These are phyloP conservation scores for Penicillium flavigenum DNA, from an alignment of 495 filamentous ascomycete species.

Conservation along the genomic window DNA sequence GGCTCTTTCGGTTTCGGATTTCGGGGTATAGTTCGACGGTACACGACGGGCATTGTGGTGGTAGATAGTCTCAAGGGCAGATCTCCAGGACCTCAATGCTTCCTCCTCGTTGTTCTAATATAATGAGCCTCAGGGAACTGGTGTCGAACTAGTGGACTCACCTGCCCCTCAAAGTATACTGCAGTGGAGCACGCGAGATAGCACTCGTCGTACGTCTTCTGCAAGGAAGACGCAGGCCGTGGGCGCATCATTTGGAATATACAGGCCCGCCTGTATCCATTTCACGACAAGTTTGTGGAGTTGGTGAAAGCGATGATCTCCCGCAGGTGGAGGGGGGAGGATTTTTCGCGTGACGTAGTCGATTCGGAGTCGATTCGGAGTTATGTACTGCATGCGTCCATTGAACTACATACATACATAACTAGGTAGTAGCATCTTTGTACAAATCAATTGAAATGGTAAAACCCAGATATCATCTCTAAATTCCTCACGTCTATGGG, in stretches of 20 bases:
- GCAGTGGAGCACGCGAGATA: conserved; percentile 93
- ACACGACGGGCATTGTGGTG: conserved; percentile 79
- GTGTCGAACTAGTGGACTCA: conserved; percentile 35
- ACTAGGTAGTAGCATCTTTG: background rate
- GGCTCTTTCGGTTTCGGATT: conserved; percentile 80
- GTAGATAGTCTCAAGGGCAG: conserved; percentile 86
- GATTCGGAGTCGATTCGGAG: conserved; percentile 35
- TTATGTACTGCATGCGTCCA: conserved; percentile 28
- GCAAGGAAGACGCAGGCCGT: conserved; percentile 74
- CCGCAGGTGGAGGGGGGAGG: conserved; percentile 24
- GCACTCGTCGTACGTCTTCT: conserved; percentile 97
- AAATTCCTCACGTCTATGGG: conserved; percentile 34
- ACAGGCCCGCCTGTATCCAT: conserved; percentile 33
- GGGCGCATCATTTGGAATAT: conserved; percentile 68
- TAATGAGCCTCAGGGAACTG: conserved; percentile 21
- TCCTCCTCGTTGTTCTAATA: conserved; percentile 85
- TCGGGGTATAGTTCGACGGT: conserved; percentile 66
- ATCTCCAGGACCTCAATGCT: conserved; percentile 88
- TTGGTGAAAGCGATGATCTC: conserved; percentile 25
- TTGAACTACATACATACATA: background rate
- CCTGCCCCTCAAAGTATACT: conserved; percentile 91
- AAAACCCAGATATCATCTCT: conserved; percentile 28
- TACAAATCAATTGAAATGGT: background rate
- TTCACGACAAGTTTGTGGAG: conserved; percentile 21
- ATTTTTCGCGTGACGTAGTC: conserved; percentile 50